These are phyloP conservation scores for Colletotrichum sp. DNA, from an alignment of 2,329 filamentous ascomycete species.

Conservation along the genomic window DNA sequence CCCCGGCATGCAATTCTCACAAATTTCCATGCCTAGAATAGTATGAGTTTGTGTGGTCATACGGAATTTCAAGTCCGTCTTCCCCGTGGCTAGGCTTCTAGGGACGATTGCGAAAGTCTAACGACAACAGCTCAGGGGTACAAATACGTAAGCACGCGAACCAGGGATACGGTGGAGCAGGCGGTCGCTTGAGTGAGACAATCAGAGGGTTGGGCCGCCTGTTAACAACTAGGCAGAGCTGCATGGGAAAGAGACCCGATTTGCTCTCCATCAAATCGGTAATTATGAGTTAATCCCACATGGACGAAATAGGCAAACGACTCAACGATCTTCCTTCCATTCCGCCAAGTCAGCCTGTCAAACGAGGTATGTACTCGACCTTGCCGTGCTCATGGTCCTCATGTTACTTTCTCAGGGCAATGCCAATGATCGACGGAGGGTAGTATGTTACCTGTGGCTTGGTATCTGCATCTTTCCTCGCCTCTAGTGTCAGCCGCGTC, in stretches of 20 bases:
- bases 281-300: background rate
- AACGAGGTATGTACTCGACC: background rate
- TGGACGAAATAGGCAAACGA: background rate
- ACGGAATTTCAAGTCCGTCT: no score
- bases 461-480: background rate
- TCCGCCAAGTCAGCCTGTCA: background rate
- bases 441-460: background rate
- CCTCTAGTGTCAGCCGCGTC: background rate
- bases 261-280: background rate
- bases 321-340: background rate
- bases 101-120: background rate
- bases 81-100: no score
- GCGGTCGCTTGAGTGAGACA: background rate
- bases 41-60: background rate
- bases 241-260: background rate
- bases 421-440: background rate
- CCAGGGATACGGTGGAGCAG: background rate
- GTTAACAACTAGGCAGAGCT: background rate
- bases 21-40: background rate
- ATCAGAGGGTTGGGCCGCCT: background rate
- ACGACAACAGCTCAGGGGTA: background rate
- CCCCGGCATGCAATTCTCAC: background rate
- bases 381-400: background rate
- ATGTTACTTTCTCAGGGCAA: background rate
- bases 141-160: background rate